Evolutionary conservation across 2,329 filamentous ascomycete species (phyloP), one percentile per base, ranked within the genome.

Genomic region (Ceratocystis cacaofunesta): DNA sequence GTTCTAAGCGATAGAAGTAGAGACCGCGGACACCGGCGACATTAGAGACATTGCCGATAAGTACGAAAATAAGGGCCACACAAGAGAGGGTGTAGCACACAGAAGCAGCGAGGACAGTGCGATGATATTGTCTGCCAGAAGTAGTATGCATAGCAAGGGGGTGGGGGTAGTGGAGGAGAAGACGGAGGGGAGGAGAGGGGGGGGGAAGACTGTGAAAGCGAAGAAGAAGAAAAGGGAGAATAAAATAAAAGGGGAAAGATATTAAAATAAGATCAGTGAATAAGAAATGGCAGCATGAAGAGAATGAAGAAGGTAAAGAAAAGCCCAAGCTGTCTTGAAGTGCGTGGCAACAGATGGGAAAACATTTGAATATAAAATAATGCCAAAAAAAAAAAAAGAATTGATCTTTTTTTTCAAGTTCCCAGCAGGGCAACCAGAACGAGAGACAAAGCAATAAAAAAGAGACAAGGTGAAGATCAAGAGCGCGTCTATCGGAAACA

Each of bases 1-100:
- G 81, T 75, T 95, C 83, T 71, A 96, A 83, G 70, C 86, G 87
- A 75, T 95, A 87, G 75, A 96, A 94, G 77, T 88, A 96, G 70
- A 89, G 89, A 66, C 84, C 77, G 67, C 81, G 82, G 43, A 92
- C 78, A 5, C 88, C 80, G 17, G 79, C 72, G 66, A 80, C 80
- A 70, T 84, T 78, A 70, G 79, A 80, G 64, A 85, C 86, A 75
- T 89, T 91, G 70, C 89, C 91, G 70, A 95, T 83, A 70, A 90
- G 80, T 71, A 84, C 88, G 70, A 95, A 82, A 68, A 95, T 82
- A 48, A 95, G 79, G 74, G 95, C 95, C 69, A 92, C 79, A 69
- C 89, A 81, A 48, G 88, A 82, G 68, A 94, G 72, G 68, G 92
- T 78, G 73, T 94, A 92, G 71, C 87, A 82, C 69, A 88, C 76